A percentile compares a stretch with the other conserved stretches of the same genome.
Conservation (phyloP, 805 yeast species). For the Candida tibetensis region DNA sequence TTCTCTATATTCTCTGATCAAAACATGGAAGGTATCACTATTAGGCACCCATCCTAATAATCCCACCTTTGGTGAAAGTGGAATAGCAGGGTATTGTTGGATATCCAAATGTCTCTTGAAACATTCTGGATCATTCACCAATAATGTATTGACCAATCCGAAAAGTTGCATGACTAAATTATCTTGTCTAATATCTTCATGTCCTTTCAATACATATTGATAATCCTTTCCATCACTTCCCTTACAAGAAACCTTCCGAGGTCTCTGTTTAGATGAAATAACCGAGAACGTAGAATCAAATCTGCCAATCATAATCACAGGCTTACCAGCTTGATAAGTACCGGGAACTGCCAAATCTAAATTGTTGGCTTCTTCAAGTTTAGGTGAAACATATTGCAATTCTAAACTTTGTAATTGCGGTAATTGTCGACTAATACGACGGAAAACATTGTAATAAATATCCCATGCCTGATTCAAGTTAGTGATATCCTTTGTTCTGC, state of each 20-base stretch:
- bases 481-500: slow-evolving; percentile 79
- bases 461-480: slow-evolving; percentile 98
- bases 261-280: slow-evolving; percentile 93
- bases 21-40: slow-evolving; percentile 92
- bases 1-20: slow-evolving; percentile 90
- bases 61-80: slow-evolving; percentile 96
- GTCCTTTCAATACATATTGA: slow-evolving; percentile 83
- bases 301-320: slow-evolving; percentile 64
- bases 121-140: slow-evolving; percentile 89
- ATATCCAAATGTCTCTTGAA: slow-evolving; percentile 93
- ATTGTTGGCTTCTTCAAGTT: slow-evolving; percentile 70
- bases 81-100: slow-evolving; percentile 89
- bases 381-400: slow-evolving; percentile 91
- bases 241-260: slow-evolving; percentile 72
- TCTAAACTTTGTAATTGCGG: slow-evolving; percentile 86
- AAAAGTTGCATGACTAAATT: slow-evolving; percentile 96
- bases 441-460: slow-evolving; percentile 87
- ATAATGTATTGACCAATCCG: slow-evolving; percentile 88
- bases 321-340: slow-evolving; percentile 81
- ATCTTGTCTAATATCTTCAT: slow-evolving; percentile 97
- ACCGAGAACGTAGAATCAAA: slow-evolving; percentile 85
- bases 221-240: slow-evolving; percentile 95
- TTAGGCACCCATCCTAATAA: slow-evolving; percentile 96
- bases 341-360: slow-evolving; percentile 92
- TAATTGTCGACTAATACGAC: slow-evolving; percentile 83